Conservation (phyloP, 192 early-diverging fungal species). For the Backusella australiensis region DNA sequence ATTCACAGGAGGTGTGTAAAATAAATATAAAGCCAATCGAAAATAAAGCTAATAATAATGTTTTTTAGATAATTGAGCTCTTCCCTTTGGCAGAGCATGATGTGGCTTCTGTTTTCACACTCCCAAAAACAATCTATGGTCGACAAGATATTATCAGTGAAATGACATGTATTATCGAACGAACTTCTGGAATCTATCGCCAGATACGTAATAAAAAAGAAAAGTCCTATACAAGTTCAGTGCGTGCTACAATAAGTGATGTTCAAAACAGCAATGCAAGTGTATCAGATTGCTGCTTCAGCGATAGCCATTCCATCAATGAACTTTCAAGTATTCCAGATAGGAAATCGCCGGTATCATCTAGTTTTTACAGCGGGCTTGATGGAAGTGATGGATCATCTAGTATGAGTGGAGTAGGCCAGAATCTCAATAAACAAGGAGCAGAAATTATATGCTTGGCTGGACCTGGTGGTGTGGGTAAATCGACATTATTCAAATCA, state of each 20-base stretch:
- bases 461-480: conserved; percentile 32
- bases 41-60: neutral
- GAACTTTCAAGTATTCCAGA: neutral
- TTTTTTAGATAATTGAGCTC: conserved; percentile 13
- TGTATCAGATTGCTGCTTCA: neutral
- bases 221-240: neutral
- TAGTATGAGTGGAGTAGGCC: neutral
- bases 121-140: conserved; percentile 30
- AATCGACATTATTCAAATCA: conserved; percentile 24
- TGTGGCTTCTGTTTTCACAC: conserved; percentile 32
- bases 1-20: conserved; percentile 6
- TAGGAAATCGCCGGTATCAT: conserved; percentile 6
- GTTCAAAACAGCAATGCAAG: neutral
- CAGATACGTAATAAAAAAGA: neutral
- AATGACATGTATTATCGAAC: conserved; percentile 25
- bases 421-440: neutral
- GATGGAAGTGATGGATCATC: conserved; percentile 26
- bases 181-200: conserved; percentile 15
- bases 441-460: conserved; percentile 18
- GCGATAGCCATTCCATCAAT: neutral
- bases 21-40: neutral
- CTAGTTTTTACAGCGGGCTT: conserved; percentile 18
- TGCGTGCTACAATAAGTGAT: neutral
- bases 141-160: conserved; percentile 21
- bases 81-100: conserved; percentile 33